A percentile compares a stretch with the other conserved stretches of the same genome.
Evolutionary conservation across 1,284 basidiomycete species (phyloP).

Genomic region (Neolentinus lepideus): DNA sequence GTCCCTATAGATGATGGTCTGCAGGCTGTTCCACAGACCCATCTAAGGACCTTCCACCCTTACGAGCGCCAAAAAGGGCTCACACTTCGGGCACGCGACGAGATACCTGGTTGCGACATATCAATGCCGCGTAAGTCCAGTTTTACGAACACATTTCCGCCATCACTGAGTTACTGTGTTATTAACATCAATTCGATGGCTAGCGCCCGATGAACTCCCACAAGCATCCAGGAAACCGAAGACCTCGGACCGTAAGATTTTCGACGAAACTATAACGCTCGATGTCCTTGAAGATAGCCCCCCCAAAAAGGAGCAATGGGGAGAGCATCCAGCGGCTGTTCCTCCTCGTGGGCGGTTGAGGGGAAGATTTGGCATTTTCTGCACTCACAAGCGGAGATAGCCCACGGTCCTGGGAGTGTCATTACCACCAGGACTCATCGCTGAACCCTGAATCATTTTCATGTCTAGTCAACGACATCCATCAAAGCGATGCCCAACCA

Average conservation of each 20-base stretch:
- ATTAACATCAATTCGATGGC: background rate
- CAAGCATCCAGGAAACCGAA: background rate
- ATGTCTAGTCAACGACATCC: too few relatives aligned
- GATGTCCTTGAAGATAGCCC: background rate
- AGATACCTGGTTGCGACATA: background rate
- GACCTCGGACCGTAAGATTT: background rate
- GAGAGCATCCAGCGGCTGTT: background rate
- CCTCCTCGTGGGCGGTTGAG: background rate
- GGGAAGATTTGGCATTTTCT: background rate
- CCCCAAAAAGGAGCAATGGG: background rate
- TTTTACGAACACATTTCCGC: background rate
- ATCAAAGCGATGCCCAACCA: too few relatives aligned
- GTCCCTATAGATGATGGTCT: background rate
- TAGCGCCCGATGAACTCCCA: background rate
- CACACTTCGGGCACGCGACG: background rate
- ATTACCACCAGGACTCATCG: background rate
- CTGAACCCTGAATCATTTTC: too few relatives aligned
- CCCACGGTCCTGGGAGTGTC: background rate
- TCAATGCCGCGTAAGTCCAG: conserved; percentile 1
- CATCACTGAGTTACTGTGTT: background rate
- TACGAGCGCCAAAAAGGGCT: background rate
- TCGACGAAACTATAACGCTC: background rate
- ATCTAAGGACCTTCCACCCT: background rate
- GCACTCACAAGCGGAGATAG: background rate
- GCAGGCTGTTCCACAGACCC: background rate